phyloP scores from a whole-genome alignment of 768 basidiomycete species.

The Mycena polygramma region DNA sequence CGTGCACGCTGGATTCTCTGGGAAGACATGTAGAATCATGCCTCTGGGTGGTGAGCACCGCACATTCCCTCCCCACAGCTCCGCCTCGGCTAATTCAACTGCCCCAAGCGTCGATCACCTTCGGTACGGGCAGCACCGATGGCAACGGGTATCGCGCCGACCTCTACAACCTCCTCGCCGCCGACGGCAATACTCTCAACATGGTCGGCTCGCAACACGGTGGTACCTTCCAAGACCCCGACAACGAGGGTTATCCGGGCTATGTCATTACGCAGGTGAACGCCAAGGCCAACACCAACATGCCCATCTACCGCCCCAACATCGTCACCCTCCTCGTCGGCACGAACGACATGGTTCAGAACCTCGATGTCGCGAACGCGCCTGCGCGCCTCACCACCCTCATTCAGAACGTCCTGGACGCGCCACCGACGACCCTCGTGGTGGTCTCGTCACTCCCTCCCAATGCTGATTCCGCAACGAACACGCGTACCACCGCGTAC shows the following conservation, averaged over 20 bases:
- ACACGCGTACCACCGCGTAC: conserved; percentile 8
- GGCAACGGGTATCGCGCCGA: conserved; percentile 22
- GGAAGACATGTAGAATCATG: conserved; percentile 5
- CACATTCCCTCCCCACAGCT: too few relatives aligned
- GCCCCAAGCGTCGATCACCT: conserved; percentile 8
- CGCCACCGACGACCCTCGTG: conserved; percentile 20
- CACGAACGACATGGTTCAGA: conserved; percentile 12
- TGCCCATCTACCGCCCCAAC: conserved; percentile 23
- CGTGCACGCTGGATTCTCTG: background rate
- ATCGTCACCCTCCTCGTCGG: conserved; percentile 27
- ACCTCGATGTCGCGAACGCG: conserved; percentile 17
- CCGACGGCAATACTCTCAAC: conserved; percentile 23
- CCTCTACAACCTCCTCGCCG: conserved; percentile 31
- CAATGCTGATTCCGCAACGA: conserved; percentile 20
- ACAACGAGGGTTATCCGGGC: conserved; percentile 28
- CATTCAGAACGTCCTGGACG: conserved; percentile 18
- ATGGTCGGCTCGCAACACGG: conserved; percentile 22
- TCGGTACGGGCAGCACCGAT: conserved; percentile 9
- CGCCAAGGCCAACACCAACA: conserved; percentile 1
- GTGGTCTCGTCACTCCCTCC: conserved; percentile 22
- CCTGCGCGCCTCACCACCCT: conserved; percentile 9
- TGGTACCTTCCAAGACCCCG: conserved; percentile 10
- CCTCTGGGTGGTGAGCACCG: conserved; percentile 3
- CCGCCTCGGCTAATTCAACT: too few relatives aligned
- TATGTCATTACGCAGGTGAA: conserved; percentile 18